Conservation (phyloP, 1,284 basidiomycete species). For the Papiliotrema laurentii region DNA sequence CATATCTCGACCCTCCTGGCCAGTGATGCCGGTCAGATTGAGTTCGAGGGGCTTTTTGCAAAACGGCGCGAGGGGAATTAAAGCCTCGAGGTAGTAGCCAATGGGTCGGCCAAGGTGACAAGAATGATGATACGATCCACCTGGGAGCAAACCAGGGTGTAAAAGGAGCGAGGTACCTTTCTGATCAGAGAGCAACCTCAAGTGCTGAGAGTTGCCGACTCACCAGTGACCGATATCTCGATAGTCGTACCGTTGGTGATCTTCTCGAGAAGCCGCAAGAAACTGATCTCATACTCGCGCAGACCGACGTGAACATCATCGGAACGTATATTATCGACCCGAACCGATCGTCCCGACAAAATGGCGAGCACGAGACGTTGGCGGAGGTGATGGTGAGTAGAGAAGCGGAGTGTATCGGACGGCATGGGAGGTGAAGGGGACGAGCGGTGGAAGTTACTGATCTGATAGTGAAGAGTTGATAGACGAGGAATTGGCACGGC, state of each 20-base stretch:
- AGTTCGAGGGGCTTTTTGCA: slow-evolving; percentile 81
- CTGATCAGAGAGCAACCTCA: background rate
- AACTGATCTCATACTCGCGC: slow-evolving; percentile 90
- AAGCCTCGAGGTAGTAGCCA: slow-evolving; percentile 90
- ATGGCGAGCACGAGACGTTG: slow-evolving; percentile 82
- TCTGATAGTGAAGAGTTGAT: background rate
- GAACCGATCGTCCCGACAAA: slow-evolving; percentile 78
- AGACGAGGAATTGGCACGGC: too few species aligned
- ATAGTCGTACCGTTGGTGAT: slow-evolving; percentile 91
- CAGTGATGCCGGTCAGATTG: slow-evolving; percentile 83
- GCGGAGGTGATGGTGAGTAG: slow-evolving; percentile 77
- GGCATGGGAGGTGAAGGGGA: background rate
- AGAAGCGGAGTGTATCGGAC: slow-evolving; percentile 52
- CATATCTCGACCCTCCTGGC: slow-evolving; percentile 73
- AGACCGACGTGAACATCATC: slow-evolving; percentile 93
- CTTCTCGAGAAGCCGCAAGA: slow-evolving; percentile 84
- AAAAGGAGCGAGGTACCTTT: slow-evolving; percentile 82
- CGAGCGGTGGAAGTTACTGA: background rate
- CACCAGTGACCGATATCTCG: slow-evolving; percentile 94
- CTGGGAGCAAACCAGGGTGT: slow-evolving; percentile 86
- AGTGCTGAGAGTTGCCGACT: slow-evolving; percentile 17
- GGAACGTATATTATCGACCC: slow-evolving; percentile 83
- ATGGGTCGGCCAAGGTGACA: slow-evolving; percentile 81
- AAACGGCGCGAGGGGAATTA: slow-evolving; percentile 88
- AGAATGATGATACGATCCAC: slow-evolving; percentile 77